Evolutionary conservation across 2,329 filamentous ascomycete species (phyloP).

Genomic region (Aureobasidium melanogenum): DNA sequence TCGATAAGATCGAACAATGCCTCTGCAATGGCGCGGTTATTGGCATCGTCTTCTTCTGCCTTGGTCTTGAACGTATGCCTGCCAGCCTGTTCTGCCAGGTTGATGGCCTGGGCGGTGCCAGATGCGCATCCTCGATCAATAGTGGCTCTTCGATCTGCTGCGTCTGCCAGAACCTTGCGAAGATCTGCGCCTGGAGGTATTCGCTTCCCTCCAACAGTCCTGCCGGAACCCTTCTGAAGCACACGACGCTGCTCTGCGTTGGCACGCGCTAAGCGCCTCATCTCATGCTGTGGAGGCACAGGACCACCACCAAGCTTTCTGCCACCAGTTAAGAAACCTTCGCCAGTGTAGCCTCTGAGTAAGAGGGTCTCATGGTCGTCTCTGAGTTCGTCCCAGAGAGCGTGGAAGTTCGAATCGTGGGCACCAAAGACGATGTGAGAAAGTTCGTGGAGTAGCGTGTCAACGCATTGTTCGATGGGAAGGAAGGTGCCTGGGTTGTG

Average conservation of each 20-base stretch:
- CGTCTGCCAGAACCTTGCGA: constrained; percentile 61
- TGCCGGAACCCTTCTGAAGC: constrained; percentile 55
- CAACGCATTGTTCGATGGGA: constrained; percentile 67
- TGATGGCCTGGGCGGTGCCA: constrained; percentile 55
- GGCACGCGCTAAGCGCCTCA: constrained; percentile 61
- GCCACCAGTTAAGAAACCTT: constrained; percentile 74
- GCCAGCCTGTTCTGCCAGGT: constrained; percentile 58
- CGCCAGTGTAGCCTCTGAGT: constrained; percentile 79
- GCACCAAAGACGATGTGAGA: constrained; percentile 79
- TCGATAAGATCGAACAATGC: constrained; percentile 81
- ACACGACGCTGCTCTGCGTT: constrained; percentile 57
- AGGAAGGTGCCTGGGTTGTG: constrained; percentile 69
- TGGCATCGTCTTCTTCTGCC: constrained; percentile 81
- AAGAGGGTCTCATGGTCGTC: constrained; percentile 72
- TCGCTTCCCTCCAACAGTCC: constrained; percentile 59
- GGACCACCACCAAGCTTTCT: constrained; percentile 59
- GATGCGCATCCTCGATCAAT: constrained; percentile 68
- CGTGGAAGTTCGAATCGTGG: constrained; percentile 75
- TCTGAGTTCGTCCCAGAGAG: constrained; percentile 79
- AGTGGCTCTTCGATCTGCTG: constrained; percentile 56
- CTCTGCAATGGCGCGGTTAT: constrained; percentile 76
- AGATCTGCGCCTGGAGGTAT: constrained; percentile 56
- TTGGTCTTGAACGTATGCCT: constrained; percentile 70
- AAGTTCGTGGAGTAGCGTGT: constrained; percentile 92
- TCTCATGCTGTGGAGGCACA: constrained; percentile 62